Conservation (phyloP, 2,329 filamentous ascomycete species). For the Claviceps arundinis region DNA sequence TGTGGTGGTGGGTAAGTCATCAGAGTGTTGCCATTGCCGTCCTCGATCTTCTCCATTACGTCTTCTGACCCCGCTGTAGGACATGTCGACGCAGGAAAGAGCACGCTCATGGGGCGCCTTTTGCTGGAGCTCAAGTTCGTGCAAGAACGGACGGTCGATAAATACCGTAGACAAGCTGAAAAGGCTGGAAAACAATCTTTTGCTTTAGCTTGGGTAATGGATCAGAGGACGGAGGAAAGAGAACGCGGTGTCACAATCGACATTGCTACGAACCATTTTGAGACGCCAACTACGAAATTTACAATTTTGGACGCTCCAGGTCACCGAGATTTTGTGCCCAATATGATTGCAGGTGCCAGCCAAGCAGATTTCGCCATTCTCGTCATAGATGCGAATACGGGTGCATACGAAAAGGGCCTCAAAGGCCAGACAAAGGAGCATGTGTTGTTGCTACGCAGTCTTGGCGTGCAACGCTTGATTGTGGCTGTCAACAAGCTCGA, state of each 20-base stretch:
- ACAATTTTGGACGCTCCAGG: slow-evolving; percentile 94
- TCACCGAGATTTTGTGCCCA: slow-evolving; percentile 91
- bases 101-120: slow-evolving; percentile 91
- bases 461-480: slow-evolving; percentile 78
- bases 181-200: slow-evolving; percentile 91
- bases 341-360: slow-evolving; percentile 95
- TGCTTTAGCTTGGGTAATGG: slow-evolving; percentile 91
- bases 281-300: slow-evolving; percentile 74
- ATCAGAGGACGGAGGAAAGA: slow-evolving; percentile 81
- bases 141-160: slow-evolving; percentile 77
- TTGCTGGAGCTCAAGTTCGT: slow-evolving; percentile 80
- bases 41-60: not conserved
- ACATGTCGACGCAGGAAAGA: slow-evolving; percentile 95
- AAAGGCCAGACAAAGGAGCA: slow-evolving; percentile 93
- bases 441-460: slow-evolving; percentile 74
- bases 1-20: slow-evolving; percentile 68
- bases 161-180: slow-evolving; percentile 77
- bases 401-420: slow-evolving; percentile 85
- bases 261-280: slow-evolving; percentile 88
- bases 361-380: slow-evolving; percentile 93
- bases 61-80: slow-evolving; percentile 32
- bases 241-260: slow-evolving; percentile 89
- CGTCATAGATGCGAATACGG: slow-evolving; percentile 81
- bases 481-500: slow-evolving; percentile 96
- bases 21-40: no score